These are phyloP conservation scores for Verticillium nubilum DNA, from an alignment of 2,329 filamentous ascomycete genomes.

Conservation along the genomic window DNA sequence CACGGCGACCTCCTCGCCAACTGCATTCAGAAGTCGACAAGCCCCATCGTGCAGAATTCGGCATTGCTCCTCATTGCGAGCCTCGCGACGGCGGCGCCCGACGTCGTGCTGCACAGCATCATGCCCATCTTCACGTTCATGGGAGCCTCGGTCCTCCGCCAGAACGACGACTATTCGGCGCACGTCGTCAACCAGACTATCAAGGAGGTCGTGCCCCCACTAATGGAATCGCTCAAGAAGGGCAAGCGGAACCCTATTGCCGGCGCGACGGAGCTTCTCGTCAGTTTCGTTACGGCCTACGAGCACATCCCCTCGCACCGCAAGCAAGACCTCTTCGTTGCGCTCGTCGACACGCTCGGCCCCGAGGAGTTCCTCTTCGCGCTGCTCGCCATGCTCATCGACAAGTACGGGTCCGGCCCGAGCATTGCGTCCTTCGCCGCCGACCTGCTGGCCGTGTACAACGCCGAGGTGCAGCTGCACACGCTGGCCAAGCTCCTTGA, in stretches of 20 bases:
- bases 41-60: constrained; percentile 88
- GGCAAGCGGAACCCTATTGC: constrained; percentile 73
- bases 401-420: constrained; percentile 76
- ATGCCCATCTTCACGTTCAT: constrained; percentile 99
- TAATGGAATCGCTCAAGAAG: constrained; percentile 79
- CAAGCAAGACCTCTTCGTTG: constrained; percentile 74
- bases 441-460: constrained; percentile 68
- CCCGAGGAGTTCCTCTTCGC: constrained; percentile 84
- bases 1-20: constrained; percentile 89
- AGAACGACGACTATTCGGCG: constrained; percentile 94
- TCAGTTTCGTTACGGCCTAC: constrained; percentile 94
- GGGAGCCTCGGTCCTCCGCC: constrained; percentile 82
- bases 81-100: constrained; percentile 80
- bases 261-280: constrained; percentile 81
- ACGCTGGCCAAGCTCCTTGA: constrained; percentile 73
- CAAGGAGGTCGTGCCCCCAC: constrained; percentile 84
- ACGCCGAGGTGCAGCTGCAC: constrained; percentile 69
- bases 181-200: constrained; percentile 95
- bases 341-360: constrained; percentile 79
- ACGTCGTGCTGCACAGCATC: constrained; percentile 89
- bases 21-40: constrained; percentile 86
- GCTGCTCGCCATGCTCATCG: constrained; percentile 82
- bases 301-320: constrained; percentile 91
- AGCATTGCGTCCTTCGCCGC: constrained; percentile 69
- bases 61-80: constrained; percentile 84